Base-by-base conservation (phyloP, 164 flowering plant species). In the Saururus chinensis region DNA sequence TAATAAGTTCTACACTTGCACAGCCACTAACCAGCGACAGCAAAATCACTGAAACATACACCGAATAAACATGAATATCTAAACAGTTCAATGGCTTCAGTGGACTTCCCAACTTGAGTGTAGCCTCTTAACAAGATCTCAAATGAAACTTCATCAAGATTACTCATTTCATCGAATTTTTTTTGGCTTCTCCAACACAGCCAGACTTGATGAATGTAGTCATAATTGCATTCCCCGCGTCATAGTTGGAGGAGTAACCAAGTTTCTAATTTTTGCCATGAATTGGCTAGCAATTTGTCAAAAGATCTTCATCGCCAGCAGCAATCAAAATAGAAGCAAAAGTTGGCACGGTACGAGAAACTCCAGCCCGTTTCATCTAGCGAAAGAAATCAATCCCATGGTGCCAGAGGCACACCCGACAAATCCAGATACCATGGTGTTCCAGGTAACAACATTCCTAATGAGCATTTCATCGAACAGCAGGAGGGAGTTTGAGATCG, bases 381-480 rank as follows among this genome's bases (percentile, higher is more conserved):
- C 57, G n/a, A 35, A 65, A 69, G 58, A 40, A 73, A 1, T 19
- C 21, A 20, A 69, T 26, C 48, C 68, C 67, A 1, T 62, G 59
- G 20, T 51, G 10, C 19, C 19, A 59, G 17, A 19, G 17, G 9
- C 68, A n/a, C 19, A n/a, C 9, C 53, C 51, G 22, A 60, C 60
- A 56, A 55, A 66, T 41, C 73, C 73, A 60, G 76, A 69, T 40
- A 66, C 57, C 51, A 73, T 51, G 9, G 66, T 73, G 45, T 73
- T 73, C 73, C 73, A 73, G 52, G 71, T n/a, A n/a, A n/a, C n/a
- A n/a, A n/a, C n/a, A 58, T 74, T 71, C 58, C 71, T 67, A 8
- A 53, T 58, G 41, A 19, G 53, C 66, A 74, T 70, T 64, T 64
- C 62, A 19, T 67, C 49, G 56, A 74, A 70, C 67, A 70, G 4